Evolutionary conservation across 2,329 filamentous ascomycete genomes (phyloP).

Genomic region (Madurella mycetomatis): DNA sequence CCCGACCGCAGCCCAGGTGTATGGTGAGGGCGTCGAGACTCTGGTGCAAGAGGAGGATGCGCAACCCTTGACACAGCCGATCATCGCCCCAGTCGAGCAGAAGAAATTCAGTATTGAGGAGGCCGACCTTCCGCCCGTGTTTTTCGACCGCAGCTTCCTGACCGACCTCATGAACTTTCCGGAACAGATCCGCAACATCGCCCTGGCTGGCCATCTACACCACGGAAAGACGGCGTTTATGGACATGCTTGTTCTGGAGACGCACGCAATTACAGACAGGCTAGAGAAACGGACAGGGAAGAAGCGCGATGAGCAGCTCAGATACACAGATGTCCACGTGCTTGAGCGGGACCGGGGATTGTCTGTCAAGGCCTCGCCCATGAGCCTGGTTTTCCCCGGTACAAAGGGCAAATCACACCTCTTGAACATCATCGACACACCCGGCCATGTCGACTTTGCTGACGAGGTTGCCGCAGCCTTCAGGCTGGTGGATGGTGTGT

Average conservation of each 20-base stretch:
- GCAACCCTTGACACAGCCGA: slow-evolving; percentile 85
- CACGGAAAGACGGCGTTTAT: slow-evolving; percentile 98
- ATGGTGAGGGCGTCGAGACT: slow-evolving; percentile 90
- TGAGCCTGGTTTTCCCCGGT: slow-evolving; percentile 85
- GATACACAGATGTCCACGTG: slow-evolving; percentile 90
- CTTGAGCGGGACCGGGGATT: slow-evolving; percentile 85
- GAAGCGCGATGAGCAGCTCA: slow-evolving; percentile 80
- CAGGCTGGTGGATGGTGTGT: slow-evolving; percentile 84
- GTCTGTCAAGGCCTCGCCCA: slow-evolving; percentile 88
- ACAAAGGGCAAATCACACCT: slow-evolving; percentile 93
- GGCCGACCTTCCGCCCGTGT: slow-evolving; percentile 80
- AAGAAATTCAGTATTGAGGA: slow-evolving; percentile 97
- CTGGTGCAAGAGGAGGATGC: slow-evolving; percentile 96
- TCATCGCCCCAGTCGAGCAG: slow-evolving; percentile 85
- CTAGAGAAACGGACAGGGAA: slow-evolving; percentile 77
- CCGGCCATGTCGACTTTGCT: slow-evolving; percentile 96
- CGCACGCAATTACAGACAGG: slow-evolving; percentile 77
- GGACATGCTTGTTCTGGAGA: slow-evolving; percentile 97
- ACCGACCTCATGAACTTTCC: slow-evolving; percentile 94
- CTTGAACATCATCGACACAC: slow-evolving; percentile 91
- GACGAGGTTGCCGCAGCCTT: slow-evolving; percentile 90
- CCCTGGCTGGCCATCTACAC: slow-evolving; percentile 86
- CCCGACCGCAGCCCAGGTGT: slow-evolving; percentile 93
- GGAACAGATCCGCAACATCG: slow-evolving; percentile 89
- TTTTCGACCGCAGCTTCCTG: slow-evolving; percentile 88